Base-by-base conservation (phyloP, 202 grass and related monocot genomes). In the Schoenoplectus tabernaemontani region DNA sequence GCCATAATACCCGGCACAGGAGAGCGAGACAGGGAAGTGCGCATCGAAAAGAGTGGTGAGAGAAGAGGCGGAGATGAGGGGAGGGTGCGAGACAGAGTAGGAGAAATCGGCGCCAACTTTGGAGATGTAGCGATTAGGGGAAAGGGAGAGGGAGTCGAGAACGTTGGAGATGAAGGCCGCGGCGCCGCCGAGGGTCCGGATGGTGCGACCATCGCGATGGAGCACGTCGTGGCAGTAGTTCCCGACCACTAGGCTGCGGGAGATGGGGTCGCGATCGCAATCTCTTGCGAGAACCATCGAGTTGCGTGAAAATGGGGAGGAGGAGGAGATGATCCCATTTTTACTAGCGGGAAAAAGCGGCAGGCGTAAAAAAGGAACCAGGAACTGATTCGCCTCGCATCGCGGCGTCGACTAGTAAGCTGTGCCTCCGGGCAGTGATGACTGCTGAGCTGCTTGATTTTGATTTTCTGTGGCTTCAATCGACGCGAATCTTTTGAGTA, bases 171-270 rank as follows among this genome's bases (percentile, higher is more conserved):
- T 87, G 81, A 98, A 98, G 64, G 96, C 86, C 5, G 83, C 92
- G 23, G 91, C 91, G 2, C 96, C 96, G 16, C 96, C 96, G 26
- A 95, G 90, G 62, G 92, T 93, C 72, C 95, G 69, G 13, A 99
- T 88, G 15, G 86, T 62, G 64, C 57, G 64, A 23, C 82, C 88
- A 22, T 84, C 90, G 17, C 88, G 91, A 60, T 90, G 87, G 58
- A 99, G 86, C 23, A 99, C 91, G 76, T 99, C 96, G 90, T 99
- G 96, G 81, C 96, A 99, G 85, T 99, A 99, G 90, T 93, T 99
- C 22, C 96, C 96, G 57, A 92, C 90, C 66, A 99, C 81, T 43
- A 99, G 82, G 8, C 84, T 80, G 53, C 86, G 62, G 13, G 78
- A 62, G 58, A 43, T 24, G 20, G 37, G 39, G 9, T 26, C 10